These are phyloP conservation scores for Alternaria ventricosa DNA, from an alignment of 2,329 filamentous ascomycete species.

Conservation along the genomic window DNA sequence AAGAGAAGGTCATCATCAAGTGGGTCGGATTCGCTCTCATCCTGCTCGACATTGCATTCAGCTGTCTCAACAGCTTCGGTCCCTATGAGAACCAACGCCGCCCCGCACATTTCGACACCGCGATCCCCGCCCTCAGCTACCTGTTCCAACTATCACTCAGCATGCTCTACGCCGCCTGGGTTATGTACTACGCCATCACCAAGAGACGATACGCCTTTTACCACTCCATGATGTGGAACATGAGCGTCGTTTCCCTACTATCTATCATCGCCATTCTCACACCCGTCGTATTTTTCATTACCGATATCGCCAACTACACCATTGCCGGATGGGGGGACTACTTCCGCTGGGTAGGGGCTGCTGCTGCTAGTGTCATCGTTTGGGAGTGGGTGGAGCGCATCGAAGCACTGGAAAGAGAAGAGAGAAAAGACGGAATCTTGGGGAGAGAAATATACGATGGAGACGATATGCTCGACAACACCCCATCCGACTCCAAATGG, in stretches of 20 bases:
- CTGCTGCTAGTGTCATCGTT: slow-evolving; percentile 92
- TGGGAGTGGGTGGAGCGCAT: slow-evolving; percentile 99
- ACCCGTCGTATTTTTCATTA: slow-evolving; percentile 89
- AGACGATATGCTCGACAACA: slow-evolving; percentile 84
- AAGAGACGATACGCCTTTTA: slow-evolving; percentile 92
- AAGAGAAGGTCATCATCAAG: slow-evolving; percentile 98
- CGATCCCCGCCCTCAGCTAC: slow-evolving; percentile 89
- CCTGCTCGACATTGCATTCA: slow-evolving; percentile 87
- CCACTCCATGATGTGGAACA: slow-evolving; percentile 88
- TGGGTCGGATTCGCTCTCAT: slow-evolving; percentile 97
- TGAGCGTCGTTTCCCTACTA: slow-evolving; percentile 77
- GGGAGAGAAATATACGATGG: slow-evolving; percentile 92
- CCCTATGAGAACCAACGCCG: slow-evolving; percentile 61
- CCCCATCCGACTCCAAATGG: slow-evolving; percentile 62
- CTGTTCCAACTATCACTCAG: slow-evolving; percentile 88
- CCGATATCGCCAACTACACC: slow-evolving; percentile 84
- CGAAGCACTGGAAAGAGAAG: slow-evolving; percentile 87
- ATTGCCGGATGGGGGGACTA: slow-evolving; percentile 95
- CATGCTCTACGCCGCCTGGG: slow-evolving; percentile 89
- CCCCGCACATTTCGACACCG: slow-evolving; percentile 81
- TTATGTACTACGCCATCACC: slow-evolving; percentile 90
- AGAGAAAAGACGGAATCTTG: slow-evolving; percentile 91
- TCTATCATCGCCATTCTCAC: slow-evolving; percentile 84
- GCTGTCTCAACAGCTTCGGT: slow-evolving; percentile 86
- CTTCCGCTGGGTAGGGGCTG: slow-evolving; percentile 93